phyloP scores from a whole-genome alignment of 495 filamentous ascomycete genomes.

The Symbiotaphrina buchneri region DNA sequence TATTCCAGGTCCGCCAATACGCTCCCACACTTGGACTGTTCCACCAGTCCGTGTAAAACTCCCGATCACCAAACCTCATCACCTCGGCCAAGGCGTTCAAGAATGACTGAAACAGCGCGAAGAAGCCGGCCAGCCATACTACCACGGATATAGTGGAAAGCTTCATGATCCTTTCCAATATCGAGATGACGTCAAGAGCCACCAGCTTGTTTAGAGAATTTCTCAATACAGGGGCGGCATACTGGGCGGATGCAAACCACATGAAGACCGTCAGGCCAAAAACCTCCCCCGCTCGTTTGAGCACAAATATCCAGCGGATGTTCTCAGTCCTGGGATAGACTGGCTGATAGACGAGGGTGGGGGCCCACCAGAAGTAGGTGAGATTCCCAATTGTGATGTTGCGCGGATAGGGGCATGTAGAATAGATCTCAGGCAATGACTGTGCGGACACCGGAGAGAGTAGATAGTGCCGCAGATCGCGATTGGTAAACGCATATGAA shows the following conservation, averaged over 20 bases:
- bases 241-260: slow-evolving; percentile 83
- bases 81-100: slow-evolving; percentile 84
- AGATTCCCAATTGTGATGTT: slow-evolving; percentile 81
- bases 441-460: slow-evolving; percentile 37
- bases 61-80: slow-evolving; percentile 71
- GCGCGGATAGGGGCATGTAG: slow-evolving; percentile 60
- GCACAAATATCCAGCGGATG: slow-evolving; percentile 71
- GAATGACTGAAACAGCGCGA: slow-evolving; percentile 76
- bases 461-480: slow-evolving; percentile 76
- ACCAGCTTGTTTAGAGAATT: slow-evolving; percentile 79
- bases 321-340: slow-evolving; percentile 65
- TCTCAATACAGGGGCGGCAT: slow-evolving; percentile 67
- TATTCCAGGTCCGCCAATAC: slow-evolving; percentile 97
- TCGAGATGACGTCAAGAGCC: slow-evolving; percentile 55
- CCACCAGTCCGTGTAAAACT: slow-evolving; percentile 97
- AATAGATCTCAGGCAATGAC: slow-evolving; percentile 57
- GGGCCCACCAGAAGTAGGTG: slow-evolving; percentile 90
- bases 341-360: slow-evolving; percentile 89
- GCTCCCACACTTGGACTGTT: slow-evolving; percentile 64
- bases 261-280: slow-evolving; percentile 60
- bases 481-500: slow-evolving; percentile 91
- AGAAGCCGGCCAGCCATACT: slow-evolving; percentile 95
- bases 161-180: slow-evolving; percentile 81
- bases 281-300: slow-evolving; percentile 59
- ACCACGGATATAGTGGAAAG: slow-evolving; percentile 80